These are phyloP conservation scores for Tricladium varicosporioides DNA, from an alignment of 2,329 filamentous ascomycete species.

Conservation along the genomic window DNA sequence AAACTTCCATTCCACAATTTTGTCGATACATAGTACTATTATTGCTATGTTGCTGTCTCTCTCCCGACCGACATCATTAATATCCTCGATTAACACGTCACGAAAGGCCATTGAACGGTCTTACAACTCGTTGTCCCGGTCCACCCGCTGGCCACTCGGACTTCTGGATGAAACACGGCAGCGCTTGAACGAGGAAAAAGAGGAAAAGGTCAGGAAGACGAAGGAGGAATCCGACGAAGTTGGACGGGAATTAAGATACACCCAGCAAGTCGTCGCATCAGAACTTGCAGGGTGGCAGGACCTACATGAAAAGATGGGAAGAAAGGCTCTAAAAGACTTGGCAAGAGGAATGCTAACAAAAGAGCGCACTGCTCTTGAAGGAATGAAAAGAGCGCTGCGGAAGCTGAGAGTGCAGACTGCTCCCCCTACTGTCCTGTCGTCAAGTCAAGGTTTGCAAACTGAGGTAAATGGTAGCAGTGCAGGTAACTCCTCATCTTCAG, in stretches of 20 bases:
- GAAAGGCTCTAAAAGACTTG: conserved; percentile 71
- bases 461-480: neutral
- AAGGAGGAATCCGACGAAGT: conserved; percentile 70
- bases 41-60: conserved; percentile 78
- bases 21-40: conserved; percentile 80
- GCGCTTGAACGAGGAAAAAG: conserved; percentile 78
- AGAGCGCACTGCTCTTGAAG: conserved; percentile 76
- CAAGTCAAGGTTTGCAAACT: neutral
- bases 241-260: conserved; percentile 82
- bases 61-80: conserved; percentile 73
- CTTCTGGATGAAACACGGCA: conserved; percentile 85
- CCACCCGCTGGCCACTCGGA: conserved; percentile 75
- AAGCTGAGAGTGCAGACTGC: conserved; percentile 25
- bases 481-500: neutral
- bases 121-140: conserved; percentile 69
- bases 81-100: conserved; percentile 70
- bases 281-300: conserved; percentile 96
- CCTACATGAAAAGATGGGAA: conserved; percentile 74
- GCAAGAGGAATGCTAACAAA: conserved; percentile 75
- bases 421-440: neutral
- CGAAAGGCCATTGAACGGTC: conserved; percentile 77
- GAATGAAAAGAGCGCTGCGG: conserved; percentile 76
- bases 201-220: conserved; percentile 71
- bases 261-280: conserved; percentile 86
- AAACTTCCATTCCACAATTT: conserved; percentile 71